These are phyloP conservation scores for Umbelopsis vinacea DNA, from an alignment of 192 early-diverging fungal genomes.

Conservation along the genomic window DNA sequence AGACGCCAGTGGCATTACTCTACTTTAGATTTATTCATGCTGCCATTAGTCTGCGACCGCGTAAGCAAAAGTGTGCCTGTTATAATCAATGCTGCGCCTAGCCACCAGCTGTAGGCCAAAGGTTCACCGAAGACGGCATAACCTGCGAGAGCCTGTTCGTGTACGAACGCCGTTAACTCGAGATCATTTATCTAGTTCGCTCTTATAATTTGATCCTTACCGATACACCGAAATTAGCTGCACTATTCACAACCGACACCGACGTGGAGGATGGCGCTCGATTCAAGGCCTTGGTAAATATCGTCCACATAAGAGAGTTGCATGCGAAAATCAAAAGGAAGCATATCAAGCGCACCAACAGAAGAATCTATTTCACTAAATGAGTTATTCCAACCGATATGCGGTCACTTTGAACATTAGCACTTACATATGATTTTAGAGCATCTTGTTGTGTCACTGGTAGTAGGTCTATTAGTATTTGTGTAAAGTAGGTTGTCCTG, in stretches of 20 bases:
- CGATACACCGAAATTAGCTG: slow-evolving; percentile 75
- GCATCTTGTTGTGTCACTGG: neutral
- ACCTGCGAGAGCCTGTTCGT: slow-evolving; percentile 69
- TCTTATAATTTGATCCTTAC: slow-evolving; percentile 32
- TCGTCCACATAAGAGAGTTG: slow-evolving; percentile 88
- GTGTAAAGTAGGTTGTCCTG: slow-evolving; percentile 42
- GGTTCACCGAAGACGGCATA: slow-evolving; percentile 75
- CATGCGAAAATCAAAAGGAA: slow-evolving; percentile 66
- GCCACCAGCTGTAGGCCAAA: slow-evolving; percentile 82
- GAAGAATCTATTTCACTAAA: slow-evolving; percentile 29
- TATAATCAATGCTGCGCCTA: slow-evolving; percentile 78
- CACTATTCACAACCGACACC: slow-evolving; percentile 80
- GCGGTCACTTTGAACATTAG: neutral
- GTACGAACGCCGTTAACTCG: neutral
- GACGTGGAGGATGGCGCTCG: slow-evolving; percentile 73
- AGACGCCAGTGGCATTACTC: neutral
- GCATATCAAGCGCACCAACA: slow-evolving; percentile 51
- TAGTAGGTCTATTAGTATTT: neutral
- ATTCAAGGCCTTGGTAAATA: slow-evolving; percentile 84
- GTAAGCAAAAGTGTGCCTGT: slow-evolving; percentile 49
- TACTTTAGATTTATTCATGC: neutral
- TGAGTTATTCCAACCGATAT: neutral
- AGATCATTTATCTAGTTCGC: neutral
- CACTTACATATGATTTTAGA: slow-evolving; percentile 1
- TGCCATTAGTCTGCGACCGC: neutral